These are phyloP conservation scores for Lactarius vividus DNA, from an alignment of 768 basidiomycete genomes.

Conservation along the genomic window DNA sequence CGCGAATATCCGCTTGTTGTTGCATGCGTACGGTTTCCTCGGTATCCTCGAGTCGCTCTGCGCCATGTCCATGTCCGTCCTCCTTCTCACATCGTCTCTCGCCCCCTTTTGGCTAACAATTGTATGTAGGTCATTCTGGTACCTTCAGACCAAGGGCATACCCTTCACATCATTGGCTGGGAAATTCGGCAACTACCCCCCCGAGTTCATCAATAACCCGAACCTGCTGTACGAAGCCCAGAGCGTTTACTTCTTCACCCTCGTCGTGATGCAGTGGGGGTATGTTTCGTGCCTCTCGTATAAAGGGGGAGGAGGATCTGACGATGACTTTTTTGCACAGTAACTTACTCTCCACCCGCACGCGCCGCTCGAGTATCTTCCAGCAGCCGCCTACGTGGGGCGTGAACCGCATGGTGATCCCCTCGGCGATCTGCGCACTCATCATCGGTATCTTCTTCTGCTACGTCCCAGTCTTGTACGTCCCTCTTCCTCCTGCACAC, in stretches of 20 bases:
- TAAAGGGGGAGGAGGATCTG: background rate
- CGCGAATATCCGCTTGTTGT: constrained; percentile 49
- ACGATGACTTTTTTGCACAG: background rate
- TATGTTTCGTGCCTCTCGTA: background rate
- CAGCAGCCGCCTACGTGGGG: constrained; percentile 53
- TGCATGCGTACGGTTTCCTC: constrained; percentile 60
- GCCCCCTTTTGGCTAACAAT: background rate
- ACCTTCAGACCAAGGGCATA: constrained; percentile 44
- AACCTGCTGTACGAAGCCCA: constrained; percentile 45
- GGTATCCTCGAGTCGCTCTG: constrained; percentile 47
- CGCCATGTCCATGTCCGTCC: constrained; percentile 46
- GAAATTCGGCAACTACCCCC: constrained; percentile 45
- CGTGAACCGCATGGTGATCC: constrained; percentile 39
- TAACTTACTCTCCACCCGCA: constrained; percentile 55
- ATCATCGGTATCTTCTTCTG: constrained; percentile 45
- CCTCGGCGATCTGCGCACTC: constrained; percentile 45
- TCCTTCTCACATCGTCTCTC: constrained; percentile 7
- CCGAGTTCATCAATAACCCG: constrained; percentile 36
- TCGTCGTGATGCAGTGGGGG: constrained; percentile 61
- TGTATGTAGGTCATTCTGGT: constrained; percentile 40
- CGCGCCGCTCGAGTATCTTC: constrained; percentile 52
- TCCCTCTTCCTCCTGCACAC: background rate
- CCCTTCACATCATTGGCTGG: constrained; percentile 48
- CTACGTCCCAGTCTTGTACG: constrained; percentile 41
- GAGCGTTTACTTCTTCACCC: constrained; percentile 50